Conservation (phyloP, 768 basidiomycete genomes). For the Xerocomellus amylosporus region DNA sequence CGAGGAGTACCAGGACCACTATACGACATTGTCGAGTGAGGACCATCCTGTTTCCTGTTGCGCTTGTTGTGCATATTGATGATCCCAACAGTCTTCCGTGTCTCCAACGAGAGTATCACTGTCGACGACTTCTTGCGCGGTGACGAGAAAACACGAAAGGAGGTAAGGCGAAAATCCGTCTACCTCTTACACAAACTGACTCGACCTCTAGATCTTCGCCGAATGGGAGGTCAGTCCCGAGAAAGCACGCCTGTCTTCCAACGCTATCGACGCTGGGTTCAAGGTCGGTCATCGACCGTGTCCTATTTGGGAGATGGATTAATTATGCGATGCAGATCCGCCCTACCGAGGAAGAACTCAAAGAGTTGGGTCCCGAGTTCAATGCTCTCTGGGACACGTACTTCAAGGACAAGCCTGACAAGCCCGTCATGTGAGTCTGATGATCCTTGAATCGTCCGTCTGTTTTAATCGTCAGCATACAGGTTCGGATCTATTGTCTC, state of each 20-base stretch:
- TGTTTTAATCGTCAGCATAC: not conserved
- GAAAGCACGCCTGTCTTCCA: constrained; percentile 66
- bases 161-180: constrained; percentile 33
- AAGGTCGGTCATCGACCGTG: constrained; percentile 40
- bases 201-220: constrained; percentile 42
- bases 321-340: constrained; percentile 47
- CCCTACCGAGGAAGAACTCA: constrained; percentile 64
- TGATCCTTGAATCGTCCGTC: not conserved
- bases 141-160: constrained; percentile 53
- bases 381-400: constrained; percentile 64
- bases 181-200: not conserved
- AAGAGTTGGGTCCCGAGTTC: constrained; percentile 78
- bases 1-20: constrained; percentile 73
- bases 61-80: not conserved
- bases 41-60: not conserved
- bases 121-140: constrained; percentile 71
- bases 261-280: constrained; percentile 73
- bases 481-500: constrained; percentile 67
- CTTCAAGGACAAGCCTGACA: constrained; percentile 80
- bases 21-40: constrained; percentile 63
- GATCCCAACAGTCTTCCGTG: constrained; percentile 52
- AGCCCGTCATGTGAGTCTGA: constrained; percentile 60
- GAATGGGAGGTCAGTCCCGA: constrained; percentile 69
- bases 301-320: not conserved
- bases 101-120: constrained; percentile 61